Evolutionary conservation across 1,284 basidiomycete genomes (phyloP), one percentile per base, ranked within the genome.

Genomic region (Moniliella sp.): DNA sequence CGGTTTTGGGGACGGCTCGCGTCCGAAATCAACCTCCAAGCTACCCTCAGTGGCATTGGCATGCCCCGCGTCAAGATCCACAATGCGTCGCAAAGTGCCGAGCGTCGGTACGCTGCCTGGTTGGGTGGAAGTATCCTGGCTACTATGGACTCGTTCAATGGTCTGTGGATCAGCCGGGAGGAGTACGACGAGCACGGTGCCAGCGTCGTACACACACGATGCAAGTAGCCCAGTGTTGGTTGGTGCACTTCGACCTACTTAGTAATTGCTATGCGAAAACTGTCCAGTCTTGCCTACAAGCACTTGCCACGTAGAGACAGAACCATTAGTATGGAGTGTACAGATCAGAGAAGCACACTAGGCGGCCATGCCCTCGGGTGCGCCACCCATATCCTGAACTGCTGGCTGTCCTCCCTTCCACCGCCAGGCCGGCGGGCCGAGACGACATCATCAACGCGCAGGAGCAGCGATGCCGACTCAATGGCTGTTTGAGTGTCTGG

Each of bases 391-490:
- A n/a, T n/a, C n/a, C n/a, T n/a, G n/a, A n/a, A n/a, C n/a, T n/a
- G n/a, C n/a, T n/a, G n/a, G n/a, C n/a, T n/a, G n/a, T n/a, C n/a
- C n/a, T n/a, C n/a, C n/a, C n/a, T n/a, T n/a, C n/a, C n/a, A n/a
- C n/a, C n/a, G n/a, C n/a, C n/a, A n/a, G n/a, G n/a, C 18, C 44
- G 33, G 31, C 45, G 53, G n/a, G 82, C 83, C 48, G 78, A 77
- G 8, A 88, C 82, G 33, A 91, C 81, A 55, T 94, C 84, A 58
- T 94, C 88, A 2, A 94, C 84, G 21, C 86, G 75, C 10, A 94
- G 69, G 8, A 93, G 66, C 64, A 94, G 74, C 10, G 82, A 79
- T 0, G 88, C 78, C 25, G 77, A 79, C 74, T 76, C 42, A 29
- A 23, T 23, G 88, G 86, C 7, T 88, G 97, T 71, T 97, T 94